A percentile compares a stretch with the other conserved stretches of the same genome.
Evolutionary conservation across 2,329 filamentous ascomycete genomes (phyloP).

Genomic region (Diaporthe destruens): DNA sequence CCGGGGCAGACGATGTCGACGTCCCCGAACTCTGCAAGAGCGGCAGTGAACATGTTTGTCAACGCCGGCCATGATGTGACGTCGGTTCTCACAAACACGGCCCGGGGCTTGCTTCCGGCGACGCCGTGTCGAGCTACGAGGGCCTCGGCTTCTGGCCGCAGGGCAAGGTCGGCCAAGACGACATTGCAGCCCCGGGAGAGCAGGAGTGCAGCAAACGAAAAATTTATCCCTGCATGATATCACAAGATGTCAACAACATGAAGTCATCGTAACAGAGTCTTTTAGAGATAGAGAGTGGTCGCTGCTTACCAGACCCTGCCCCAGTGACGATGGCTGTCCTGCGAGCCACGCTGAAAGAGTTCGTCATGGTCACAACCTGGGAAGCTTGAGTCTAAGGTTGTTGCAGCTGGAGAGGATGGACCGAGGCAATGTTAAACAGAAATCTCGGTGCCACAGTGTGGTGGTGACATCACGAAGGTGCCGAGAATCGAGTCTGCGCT

Average conservation of each 20-base stretch:
- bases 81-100: slow-evolving; percentile 59
- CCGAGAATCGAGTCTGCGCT: background rate
- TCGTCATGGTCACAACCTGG: background rate
- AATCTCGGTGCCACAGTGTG: too few species aligned
- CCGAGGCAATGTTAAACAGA: background rate
- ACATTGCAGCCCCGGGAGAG: slow-evolving; percentile 58
- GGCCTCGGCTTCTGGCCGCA: slow-evolving; percentile 57
- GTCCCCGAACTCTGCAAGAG: slow-evolving; percentile 52
- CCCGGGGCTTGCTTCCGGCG: slow-evolving; percentile 46
- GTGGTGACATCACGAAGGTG: background rate
- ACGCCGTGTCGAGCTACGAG: slow-evolving; percentile 48
- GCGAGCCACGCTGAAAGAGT: slow-evolving; percentile 50
- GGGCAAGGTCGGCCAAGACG: slow-evolving; percentile 57
- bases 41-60: slow-evolving; percentile 50
- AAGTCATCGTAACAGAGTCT: too few species aligned
- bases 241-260: slow-evolving; percentile 20
- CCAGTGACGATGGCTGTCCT: slow-evolving; percentile 67
- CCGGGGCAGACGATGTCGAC: slow-evolving; percentile 60
- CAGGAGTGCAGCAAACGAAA: slow-evolving; percentile 58
- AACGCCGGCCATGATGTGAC: slow-evolving; percentile 58
- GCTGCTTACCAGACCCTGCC: slow-evolving; percentile 61
- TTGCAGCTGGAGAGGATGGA: background rate
- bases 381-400: background rate
- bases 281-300: background rate
- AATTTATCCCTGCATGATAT: slow-evolving; percentile 54